Conservation (phyloP, 257 asterid genomes). For the Solanum okadae region DNA sequence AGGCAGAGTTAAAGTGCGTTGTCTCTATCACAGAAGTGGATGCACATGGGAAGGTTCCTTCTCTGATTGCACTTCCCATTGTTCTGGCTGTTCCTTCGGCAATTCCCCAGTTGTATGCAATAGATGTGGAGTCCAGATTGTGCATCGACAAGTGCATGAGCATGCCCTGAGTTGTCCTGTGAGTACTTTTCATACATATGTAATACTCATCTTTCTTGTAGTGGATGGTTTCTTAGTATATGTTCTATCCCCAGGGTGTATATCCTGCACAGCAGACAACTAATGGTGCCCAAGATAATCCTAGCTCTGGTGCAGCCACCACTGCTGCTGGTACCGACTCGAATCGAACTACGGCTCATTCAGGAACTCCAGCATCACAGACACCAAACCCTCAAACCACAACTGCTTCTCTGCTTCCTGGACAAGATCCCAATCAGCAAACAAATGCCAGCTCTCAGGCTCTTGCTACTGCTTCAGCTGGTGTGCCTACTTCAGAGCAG, state of each 20-base stretch:
- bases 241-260: constrained; percentile 47
- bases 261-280: constrained; percentile 53
- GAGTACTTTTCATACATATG: constrained; percentile 20
- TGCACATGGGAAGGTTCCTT: constrained; percentile 90
- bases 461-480: constrained; percentile 26
- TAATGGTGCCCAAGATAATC: constrained; percentile 21
- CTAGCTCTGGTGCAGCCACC: constrained; percentile 34
- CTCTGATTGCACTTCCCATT: constrained; percentile 65
- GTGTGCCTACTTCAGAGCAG: constrained; percentile 55
- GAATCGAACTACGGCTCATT: constrained; percentile 31
- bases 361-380: constrained; percentile 41
- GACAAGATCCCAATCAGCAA: constrained; percentile 41
- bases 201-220: neutral
- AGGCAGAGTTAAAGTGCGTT: constrained; percentile 78
- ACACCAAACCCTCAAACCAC: constrained; percentile 40
- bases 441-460: constrained; percentile 39
- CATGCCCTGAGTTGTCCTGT: constrained; percentile 87
- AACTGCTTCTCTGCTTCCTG: constrained; percentile 37
- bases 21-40: constrained; percentile 81
- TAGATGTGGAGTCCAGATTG: constrained; percentile 75
- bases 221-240: neutral
- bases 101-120: constrained; percentile 84
- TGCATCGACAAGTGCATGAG: constrained; percentile 95
- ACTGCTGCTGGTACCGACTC: constrained; percentile 24
- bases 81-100: constrained; percentile 72